A percentile compares a stretch with the other conserved stretches of the same genome.
These are phyloP conservation scores for Annulohypoxylon moriforme DNA, from an alignment of 495 filamentous ascomycete species.

Conservation along the genomic window DNA sequence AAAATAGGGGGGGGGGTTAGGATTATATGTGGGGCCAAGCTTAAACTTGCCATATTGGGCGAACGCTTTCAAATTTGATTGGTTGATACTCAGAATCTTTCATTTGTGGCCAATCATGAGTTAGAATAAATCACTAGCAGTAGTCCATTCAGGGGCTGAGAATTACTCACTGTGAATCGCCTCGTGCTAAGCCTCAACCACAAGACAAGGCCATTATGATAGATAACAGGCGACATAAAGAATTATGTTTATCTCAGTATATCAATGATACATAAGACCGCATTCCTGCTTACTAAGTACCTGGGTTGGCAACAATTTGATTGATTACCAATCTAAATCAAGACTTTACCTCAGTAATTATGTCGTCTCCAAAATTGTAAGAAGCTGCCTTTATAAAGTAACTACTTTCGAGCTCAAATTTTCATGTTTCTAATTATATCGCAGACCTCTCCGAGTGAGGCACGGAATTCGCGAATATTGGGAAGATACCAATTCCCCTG, in stretches of 20 bases:
- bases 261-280: neutral
- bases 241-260: neutral
- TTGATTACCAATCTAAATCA: neutral
- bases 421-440: neutral
- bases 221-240: neutral
- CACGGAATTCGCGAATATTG: conserved; percentile 54
- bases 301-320: neutral
- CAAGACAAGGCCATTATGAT: neutral
- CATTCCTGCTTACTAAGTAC: neutral
- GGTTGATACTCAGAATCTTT: neutral
- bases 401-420: neutral
- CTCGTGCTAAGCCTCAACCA: conserved; percentile 10
- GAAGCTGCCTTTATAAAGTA: neutral
- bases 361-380: conserved; percentile 18
- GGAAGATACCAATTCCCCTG: conserved; percentile 39
- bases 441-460: conserved; percentile 52
- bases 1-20: neutral
- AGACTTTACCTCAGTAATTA: neutral
- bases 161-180: neutral
- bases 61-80: neutral
- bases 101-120: neutral
- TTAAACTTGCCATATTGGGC: conserved; percentile 4
- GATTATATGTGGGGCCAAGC: neutral
- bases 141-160: neutral
- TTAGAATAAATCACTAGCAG: neutral